These are phyloP conservation scores for Aspergillus novoparasiticus DNA, from an alignment of 2,329 filamentous ascomycete species.

Conservation along the genomic window DNA sequence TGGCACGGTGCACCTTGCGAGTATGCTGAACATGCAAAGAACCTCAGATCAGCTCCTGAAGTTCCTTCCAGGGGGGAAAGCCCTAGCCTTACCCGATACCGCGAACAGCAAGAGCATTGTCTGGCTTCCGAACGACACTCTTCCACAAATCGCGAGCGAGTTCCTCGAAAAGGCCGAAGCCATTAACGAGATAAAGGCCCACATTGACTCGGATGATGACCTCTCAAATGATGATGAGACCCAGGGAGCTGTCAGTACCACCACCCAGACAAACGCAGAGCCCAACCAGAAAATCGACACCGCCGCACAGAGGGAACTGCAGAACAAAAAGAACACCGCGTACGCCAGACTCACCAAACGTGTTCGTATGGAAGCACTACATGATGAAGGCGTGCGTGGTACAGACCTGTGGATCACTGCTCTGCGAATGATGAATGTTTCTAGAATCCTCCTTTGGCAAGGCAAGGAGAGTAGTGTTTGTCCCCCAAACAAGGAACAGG, in stretches of 20 bases:
- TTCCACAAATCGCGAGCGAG: slow-evolving; percentile 20
- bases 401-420: slow-evolving; percentile 33
- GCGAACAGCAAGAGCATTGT: slow-evolving; percentile 30
- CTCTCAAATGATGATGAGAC: background rate
- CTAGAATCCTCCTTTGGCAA: slow-evolving; percentile 35
- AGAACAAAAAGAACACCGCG: slow-evolving; percentile 26
- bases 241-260: background rate
- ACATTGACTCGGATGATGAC: slow-evolving; percentile 16
- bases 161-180: slow-evolving; percentile 26
- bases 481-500: background rate
- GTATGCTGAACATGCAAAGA: slow-evolving; percentile 32
- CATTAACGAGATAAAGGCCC: slow-evolving; percentile 14
- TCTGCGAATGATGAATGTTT: slow-evolving; percentile 30
- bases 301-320: slow-evolving; percentile 23
- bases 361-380: slow-evolving; percentile 32
- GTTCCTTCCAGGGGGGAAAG: slow-evolving; percentile 33
- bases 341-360: slow-evolving; percentile 31
- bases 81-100: slow-evolving; percentile 22
- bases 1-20: slow-evolving; percentile 31
- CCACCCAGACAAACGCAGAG: background rate
- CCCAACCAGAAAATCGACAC: slow-evolving; percentile 8
- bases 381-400: slow-evolving; percentile 24
- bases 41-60: slow-evolving; percentile 30
- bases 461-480: slow-evolving; percentile 22
- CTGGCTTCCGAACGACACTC: slow-evolving; percentile 29